phyloP scores from a whole-genome alignment of 441 rosid species.

The Manihot esculenta region DNA sequence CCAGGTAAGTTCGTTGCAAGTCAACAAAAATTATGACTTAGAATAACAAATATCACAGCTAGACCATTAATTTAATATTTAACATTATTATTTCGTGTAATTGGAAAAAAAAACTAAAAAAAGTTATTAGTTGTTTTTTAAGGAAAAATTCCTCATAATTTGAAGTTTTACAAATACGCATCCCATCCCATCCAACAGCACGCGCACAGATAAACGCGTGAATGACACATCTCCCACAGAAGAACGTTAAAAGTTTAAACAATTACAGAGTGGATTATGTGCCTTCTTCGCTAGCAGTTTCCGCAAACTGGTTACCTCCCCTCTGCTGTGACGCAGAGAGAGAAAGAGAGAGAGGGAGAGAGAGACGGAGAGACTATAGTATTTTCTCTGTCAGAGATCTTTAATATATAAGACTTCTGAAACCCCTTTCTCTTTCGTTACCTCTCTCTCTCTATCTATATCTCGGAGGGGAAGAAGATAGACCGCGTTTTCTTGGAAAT shows the following conservation, averaged over 20 bases:
- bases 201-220: neutral
- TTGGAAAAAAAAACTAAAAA: neutral
- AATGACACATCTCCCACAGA: neutral
- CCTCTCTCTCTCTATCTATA: neutral
- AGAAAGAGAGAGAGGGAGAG: neutral
- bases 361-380: neutral
- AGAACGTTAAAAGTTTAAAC: too few species aligned
- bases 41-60: too few species aligned
- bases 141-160: too few species aligned
- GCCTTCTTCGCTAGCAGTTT: constrained; percentile 3
- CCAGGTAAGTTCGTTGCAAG: too few species aligned
- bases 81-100: too few species aligned
- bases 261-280: neutral
- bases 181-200: neutral
- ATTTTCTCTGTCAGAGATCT: neutral
- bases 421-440: neutral
- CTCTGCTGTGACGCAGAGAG: constrained; percentile 5
- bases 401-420: neutral
- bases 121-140: too few species aligned
- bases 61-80: too few species aligned
- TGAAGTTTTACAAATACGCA: neutral
- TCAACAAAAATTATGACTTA: too few species aligned
- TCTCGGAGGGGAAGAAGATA: neutral
- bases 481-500: constrained; percentile 7
- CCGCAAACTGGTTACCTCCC: neutral